Base-by-base conservation (phyloP, 1,284 basidiomycete genomes). In the Caloboletus firmus region DNA sequence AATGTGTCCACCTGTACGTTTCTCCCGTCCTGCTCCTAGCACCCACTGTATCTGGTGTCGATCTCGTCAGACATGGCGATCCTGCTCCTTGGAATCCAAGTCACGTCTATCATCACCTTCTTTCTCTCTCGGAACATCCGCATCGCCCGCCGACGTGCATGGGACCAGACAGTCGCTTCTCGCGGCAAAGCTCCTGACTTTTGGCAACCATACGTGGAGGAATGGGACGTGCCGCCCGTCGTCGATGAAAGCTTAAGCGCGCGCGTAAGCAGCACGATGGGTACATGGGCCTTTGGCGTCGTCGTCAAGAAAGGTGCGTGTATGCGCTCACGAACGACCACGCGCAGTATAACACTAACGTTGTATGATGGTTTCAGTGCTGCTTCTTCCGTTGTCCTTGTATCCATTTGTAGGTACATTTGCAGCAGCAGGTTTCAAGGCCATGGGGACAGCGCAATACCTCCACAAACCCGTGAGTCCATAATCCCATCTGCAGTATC, bases 171-270 rank as follows among this genome's bases (percentile, higher is more conserved):
- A 0, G 82, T 94, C 28, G 72, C 78, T 18, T 93, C 90, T 2
- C 81, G 92, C 2, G 84, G 85, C 9, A 95, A 95, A 65, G 83
- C 84, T 0, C 72, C 78, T 0, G 84, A 89, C n/a, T 95, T 94
- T 74, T 95, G 91, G 91, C 77, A 80, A 57, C 84, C 88, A 0
- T 95, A 95, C 61, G 83, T 93, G 3, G 92, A 95, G 65, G 93
- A 95, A 72, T 93, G 88, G 89, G 80, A 86, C 18, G 64, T 75
- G 6, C 91, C 91, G 0, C 91, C 92, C 0, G 60, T 64, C 4
- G 69, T 74, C 26, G 64, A 72, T 44, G 62, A 74, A 20, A 60
- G 65, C 58, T 53, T 61, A 66, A 52, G 60, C 45, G 53, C 43
- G 52, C 45, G 59, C 67, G 61, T 80, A 65, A 68, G 78, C 51